phyloP scores from a whole-genome alignment of 1,139 yeast species.

The Debaryomyces sp. region DNA sequence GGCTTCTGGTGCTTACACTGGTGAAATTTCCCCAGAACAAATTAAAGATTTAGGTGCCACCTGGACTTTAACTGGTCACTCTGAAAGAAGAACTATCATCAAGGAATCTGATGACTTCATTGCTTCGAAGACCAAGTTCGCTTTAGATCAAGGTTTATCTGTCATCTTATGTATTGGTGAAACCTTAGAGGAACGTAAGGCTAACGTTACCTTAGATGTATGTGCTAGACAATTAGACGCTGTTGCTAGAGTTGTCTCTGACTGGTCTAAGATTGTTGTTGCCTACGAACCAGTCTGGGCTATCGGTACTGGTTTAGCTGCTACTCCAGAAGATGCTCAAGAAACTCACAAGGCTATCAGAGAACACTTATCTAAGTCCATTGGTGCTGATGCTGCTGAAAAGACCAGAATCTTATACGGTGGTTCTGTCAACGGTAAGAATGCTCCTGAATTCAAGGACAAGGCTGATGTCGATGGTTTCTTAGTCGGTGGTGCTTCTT shows the following conservation, averaged over 20 bases:
- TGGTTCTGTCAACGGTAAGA: conserved; percentile 97
- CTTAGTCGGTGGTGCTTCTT: conserved; percentile 99
- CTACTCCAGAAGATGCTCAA: conserved; percentile 97
- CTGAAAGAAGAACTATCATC: conserved; percentile 96
- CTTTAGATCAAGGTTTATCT: conserved; percentile 82
- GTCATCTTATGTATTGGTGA: conserved; percentile 98
- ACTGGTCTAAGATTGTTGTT: conserved; percentile 91
- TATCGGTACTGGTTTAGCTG: conserved; percentile 99
- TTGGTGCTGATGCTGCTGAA: conserved; percentile 79
- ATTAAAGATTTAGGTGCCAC: conserved; percentile 89
- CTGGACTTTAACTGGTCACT: conserved; percentile 98
- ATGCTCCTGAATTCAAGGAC: conserved; percentile 87
- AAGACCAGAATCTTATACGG: conserved; percentile 92
- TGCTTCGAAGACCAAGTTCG: conserved; percentile 94
- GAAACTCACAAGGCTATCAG: conserved; percentile 91
- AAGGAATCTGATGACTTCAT: conserved; percentile 89
- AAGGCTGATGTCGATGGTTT: conserved; percentile 96
- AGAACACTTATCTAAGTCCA: conserved; percentile 72
- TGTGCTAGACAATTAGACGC: conserved; percentile 91
- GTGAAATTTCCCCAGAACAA: conserved; percentile 90
- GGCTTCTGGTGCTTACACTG: conserved; percentile 96
- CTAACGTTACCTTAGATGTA: conserved; percentile 82
- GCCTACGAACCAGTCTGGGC: conserved; percentile 99
- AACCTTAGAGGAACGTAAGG: conserved; percentile 92
- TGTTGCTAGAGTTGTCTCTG: conserved; percentile 77